phyloP scores from a whole-genome alignment of 768 basidiomycete species.

The Tricholoma matsutake region DNA sequence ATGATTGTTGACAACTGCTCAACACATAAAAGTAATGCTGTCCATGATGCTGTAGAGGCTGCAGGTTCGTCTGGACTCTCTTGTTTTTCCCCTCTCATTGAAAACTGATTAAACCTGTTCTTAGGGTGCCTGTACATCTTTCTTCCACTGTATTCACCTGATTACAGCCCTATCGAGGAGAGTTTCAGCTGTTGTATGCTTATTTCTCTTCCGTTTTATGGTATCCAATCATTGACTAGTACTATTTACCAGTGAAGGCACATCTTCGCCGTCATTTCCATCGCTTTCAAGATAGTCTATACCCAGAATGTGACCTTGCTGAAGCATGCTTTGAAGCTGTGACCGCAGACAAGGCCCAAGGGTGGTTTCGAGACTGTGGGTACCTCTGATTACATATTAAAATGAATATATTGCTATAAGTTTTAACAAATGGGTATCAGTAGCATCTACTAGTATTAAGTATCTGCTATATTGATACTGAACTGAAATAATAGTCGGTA shows the following conservation, averaged over 20 bases:
- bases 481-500: background rate
- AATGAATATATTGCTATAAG: background rate
- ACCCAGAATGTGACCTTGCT: no score
- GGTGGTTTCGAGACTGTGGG: conserved; percentile 5
- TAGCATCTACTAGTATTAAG: background rate
- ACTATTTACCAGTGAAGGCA: no score
- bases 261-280: no score
- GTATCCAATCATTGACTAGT: no score
- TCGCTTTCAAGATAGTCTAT: no score
- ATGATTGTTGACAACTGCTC: conserved; percentile 21
- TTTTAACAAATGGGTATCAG: background rate
- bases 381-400: background rate
- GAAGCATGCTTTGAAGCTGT: background rate
- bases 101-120: background rate
- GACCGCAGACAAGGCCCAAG: background rate
- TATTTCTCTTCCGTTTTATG: no score
- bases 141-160: conserved; percentile 35
- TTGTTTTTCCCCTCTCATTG: background rate
- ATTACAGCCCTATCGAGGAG: no score
- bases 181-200: no score
- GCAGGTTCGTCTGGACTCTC: conserved; percentile 19
- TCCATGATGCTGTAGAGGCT: conserved; percentile 23
- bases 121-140: conserved; percentile 20
- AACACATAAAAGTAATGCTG: conserved; percentile 34
- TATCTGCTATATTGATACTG: background rate